Base-by-base conservation (phyloP, 176 grass and related monocot species). In the Panicum miliaceum region DNA sequence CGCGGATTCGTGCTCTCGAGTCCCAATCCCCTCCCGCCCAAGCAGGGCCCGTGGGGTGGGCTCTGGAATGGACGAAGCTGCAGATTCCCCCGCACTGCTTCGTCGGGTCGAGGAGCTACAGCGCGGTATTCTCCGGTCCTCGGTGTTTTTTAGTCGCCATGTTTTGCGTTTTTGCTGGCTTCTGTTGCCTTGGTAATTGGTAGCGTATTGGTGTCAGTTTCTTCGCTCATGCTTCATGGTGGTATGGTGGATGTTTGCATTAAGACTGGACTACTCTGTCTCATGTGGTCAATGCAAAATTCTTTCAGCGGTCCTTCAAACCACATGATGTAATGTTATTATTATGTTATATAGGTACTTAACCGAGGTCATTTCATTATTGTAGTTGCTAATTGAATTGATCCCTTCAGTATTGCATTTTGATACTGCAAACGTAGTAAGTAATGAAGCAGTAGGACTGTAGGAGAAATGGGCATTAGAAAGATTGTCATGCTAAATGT, bases 31-130 rank as follows among this genome's bases (percentile, higher is more conserved):
- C 22, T 3, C 10, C 23, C 20, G 43, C 25, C 42, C 70, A 50
- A 73, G 46, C 45, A 19, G 70, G 26, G 14, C 13, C n/a, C 22
- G 10, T n/a, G 27, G 34, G 53, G 20, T 60, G 54, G 54, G 78
- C 27, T 51, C 12, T 51, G 8, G 16, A 63, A 86, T 86, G 84
- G 84, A 79, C 69, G 15, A 79, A 68, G 63, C 56, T 54, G 75
- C 56, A 51, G 64, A 79, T 71, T 68, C 22, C 9, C 32, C 65
- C 3, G n/a, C 57, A 29, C 36, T 79, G 29, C 7, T 72, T 51
- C 29, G 32, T 38, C 53, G 32, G 11, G 6, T 79, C 0, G 42
- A 72, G 70, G 66, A 86, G 32, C 76, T 86, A 8, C 84, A 86
- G 53, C 41, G 35, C 12, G 66, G 84, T 86, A 86, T 72, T 68